These are phyloP conservation scores for Aspergillus sojae DNA, from an alignment of 2,329 filamentous ascomycete species.

Conservation along the genomic window DNA sequence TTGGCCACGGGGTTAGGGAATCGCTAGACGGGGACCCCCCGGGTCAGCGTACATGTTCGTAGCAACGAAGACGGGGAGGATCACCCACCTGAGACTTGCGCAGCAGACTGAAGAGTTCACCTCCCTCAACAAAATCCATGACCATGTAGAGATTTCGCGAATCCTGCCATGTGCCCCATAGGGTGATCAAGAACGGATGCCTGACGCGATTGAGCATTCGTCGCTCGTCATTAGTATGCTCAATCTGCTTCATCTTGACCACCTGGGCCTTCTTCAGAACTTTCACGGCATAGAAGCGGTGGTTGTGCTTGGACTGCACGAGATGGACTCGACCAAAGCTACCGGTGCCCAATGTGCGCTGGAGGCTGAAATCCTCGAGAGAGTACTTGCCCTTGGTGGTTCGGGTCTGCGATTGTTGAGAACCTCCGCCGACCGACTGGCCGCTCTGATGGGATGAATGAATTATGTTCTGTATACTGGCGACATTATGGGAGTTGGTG, in stretches of 20 bases:
- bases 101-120: slow-evolving; percentile 92
- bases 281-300: slow-evolving; percentile 97
- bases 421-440: slow-evolving; percentile 29
- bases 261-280: slow-evolving; percentile 98
- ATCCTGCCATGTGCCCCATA: slow-evolving; percentile 99
- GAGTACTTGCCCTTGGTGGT: slow-evolving; percentile 98
- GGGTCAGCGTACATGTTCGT: background rate
- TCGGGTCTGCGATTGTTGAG: slow-evolving; percentile 42
- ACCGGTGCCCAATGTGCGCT: slow-evolving; percentile 90
- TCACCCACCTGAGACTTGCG: slow-evolving; percentile 81
- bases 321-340: slow-evolving; percentile 96
- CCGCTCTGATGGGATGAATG: slow-evolving; percentile 59
- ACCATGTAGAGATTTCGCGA: slow-evolving; percentile 98
- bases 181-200: slow-evolving; percentile 94
- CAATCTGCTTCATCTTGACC: slow-evolving; percentile 99
- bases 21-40: slow-evolving; percentile 59
- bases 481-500: slow-evolving; percentile 63
- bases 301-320: slow-evolving; percentile 97
- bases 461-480: slow-evolving; percentile 83
- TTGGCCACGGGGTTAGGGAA: slow-evolving; percentile 99
- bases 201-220: slow-evolving; percentile 96
- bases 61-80: slow-evolving; percentile 3
- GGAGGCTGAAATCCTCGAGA: slow-evolving; percentile 83
- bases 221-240: slow-evolving; percentile 98
- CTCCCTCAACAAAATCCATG: slow-evolving; percentile 99